These are phyloP conservation scores for Torulaspora gathmanii DNA, from an alignment of 805 yeast species.

Conservation along the genomic window DNA sequence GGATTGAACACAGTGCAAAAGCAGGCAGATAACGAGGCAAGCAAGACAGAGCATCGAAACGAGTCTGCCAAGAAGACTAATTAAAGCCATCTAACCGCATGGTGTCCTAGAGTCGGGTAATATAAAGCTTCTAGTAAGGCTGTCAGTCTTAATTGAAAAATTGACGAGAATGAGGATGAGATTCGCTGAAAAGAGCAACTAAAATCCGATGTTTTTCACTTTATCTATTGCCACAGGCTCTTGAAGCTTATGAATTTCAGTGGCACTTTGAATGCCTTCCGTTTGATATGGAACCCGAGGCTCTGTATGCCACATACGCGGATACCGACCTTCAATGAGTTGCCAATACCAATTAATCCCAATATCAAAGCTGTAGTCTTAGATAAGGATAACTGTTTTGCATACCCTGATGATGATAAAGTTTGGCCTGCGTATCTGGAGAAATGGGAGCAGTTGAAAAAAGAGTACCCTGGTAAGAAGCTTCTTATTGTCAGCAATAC, in stretches of 20 bases:
- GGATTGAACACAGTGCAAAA: not conserved
- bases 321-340: slow-evolving; percentile 52
- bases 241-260: slow-evolving; percentile 52
- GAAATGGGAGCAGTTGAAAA: slow-evolving; percentile 52
- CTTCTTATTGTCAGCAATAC: slow-evolving; percentile 83
- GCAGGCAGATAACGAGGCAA: not conserved
- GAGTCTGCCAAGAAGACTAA: not conserved
- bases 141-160: not conserved
- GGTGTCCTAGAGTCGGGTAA: not conserved
- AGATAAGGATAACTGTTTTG: slow-evolving; percentile 95
- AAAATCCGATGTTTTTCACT: not conserved
- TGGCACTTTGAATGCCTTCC: slow-evolving; percentile 65
- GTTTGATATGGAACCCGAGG: slow-evolving; percentile 58
- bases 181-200: not conserved
- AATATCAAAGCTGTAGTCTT: slow-evolving; percentile 70
- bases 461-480: slow-evolving; percentile 56
- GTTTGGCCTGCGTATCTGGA: slow-evolving; percentile 69
- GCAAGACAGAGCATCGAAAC: not conserved
- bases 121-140: not conserved
- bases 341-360: slow-evolving; percentile 49
- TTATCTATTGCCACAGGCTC: not conserved
- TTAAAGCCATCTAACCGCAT: no score
- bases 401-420: slow-evolving; percentile 70
- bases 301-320: slow-evolving; percentile 62
- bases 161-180: not conserved